Conservation (phyloP, 305 asterid species). For the Ruellia speciosa region DNA sequence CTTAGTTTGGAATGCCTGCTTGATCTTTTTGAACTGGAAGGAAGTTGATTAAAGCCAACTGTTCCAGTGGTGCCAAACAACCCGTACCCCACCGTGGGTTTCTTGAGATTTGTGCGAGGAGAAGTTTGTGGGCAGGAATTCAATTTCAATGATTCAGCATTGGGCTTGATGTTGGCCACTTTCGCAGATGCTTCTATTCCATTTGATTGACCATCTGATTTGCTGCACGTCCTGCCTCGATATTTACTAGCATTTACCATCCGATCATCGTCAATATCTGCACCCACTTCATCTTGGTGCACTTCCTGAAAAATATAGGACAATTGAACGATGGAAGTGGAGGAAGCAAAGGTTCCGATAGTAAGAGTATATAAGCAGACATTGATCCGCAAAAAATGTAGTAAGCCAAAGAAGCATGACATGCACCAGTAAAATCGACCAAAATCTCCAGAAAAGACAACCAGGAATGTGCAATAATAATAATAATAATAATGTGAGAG, state of each 20-base stretch:
- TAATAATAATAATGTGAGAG: neutral
- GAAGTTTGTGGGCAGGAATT: constrained; percentile 48
- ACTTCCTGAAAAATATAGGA: constrained; percentile 37
- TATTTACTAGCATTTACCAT: constrained; percentile 19
- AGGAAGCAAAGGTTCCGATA: neutral
- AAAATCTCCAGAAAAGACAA: neutral
- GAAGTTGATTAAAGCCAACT: constrained; percentile 21
- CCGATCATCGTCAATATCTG: constrained; percentile 27
- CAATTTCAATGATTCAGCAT: constrained; percentile 34
- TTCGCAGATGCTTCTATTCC: constrained; percentile 22
- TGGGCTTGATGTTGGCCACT: constrained; percentile 19
- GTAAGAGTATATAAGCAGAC: neutral
- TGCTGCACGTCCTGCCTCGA: constrained; percentile 27
- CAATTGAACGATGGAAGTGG: neutral
- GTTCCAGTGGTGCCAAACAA: constrained; percentile 27
- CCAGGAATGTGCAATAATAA: neutral
- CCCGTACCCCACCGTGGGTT: constrained; percentile 21
- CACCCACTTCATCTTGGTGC: constrained; percentile 32
- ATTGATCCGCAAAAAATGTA: no score
- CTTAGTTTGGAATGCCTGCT: constrained; percentile 10
- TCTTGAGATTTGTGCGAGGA: constrained; percentile 33
- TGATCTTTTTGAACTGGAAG: constrained; percentile 25
- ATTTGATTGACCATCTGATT: constrained; percentile 22
- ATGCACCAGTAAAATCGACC: neutral
- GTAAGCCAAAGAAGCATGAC: neutral